These are phyloP conservation scores for Flaveria trinervia DNA, from an alignment of 129 eudicot genomes.

Conservation along the genomic window DNA sequence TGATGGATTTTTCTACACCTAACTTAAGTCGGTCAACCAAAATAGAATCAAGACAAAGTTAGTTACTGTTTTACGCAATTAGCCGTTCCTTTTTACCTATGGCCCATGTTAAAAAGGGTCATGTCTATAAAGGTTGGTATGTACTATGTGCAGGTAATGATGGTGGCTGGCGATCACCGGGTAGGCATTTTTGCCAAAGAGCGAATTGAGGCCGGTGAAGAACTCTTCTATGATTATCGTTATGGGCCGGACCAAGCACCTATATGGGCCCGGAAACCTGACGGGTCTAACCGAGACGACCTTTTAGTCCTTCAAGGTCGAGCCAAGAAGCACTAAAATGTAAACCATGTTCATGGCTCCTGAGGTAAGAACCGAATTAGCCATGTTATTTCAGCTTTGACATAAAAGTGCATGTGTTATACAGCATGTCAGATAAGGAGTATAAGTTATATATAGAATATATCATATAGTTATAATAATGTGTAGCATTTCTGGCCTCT, in stretches of 20 bases:
- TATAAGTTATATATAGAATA: constrained; percentile 16
- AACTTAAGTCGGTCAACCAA: constrained; percentile 4
- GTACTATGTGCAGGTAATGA: constrained; percentile 63
- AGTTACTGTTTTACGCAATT: neutral
- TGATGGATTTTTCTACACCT: neutral
- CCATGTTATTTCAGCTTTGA: constrained; percentile 14
- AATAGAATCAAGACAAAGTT: neutral
- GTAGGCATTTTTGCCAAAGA: constrained; percentile 96
- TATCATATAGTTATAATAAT: constrained; percentile 20
- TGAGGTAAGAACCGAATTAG: neutral
- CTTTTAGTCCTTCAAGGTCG: constrained; percentile 59
- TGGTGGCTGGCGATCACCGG: constrained; percentile 97
- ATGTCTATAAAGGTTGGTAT: constrained; percentile 21
- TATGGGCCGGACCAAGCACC: constrained; percentile 89
- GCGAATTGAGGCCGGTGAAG: constrained; percentile 81
- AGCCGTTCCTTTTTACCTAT: constrained; percentile 1
- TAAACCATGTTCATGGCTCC: constrained; percentile 13
- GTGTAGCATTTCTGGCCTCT: constrained; percentile 9
- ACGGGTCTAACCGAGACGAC: constrained; percentile 60
- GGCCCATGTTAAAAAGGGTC: neutral
- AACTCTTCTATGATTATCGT: constrained; percentile 92
- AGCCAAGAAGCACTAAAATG: constrained; percentile 79
- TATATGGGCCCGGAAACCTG: constrained; percentile 87
- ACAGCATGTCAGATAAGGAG: neutral
- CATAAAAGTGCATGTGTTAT: constrained; percentile 12